phyloP scores from a whole-genome alignment of 1,284 basidiomycete species.

The Papiliotrema terrestris region DNA sequence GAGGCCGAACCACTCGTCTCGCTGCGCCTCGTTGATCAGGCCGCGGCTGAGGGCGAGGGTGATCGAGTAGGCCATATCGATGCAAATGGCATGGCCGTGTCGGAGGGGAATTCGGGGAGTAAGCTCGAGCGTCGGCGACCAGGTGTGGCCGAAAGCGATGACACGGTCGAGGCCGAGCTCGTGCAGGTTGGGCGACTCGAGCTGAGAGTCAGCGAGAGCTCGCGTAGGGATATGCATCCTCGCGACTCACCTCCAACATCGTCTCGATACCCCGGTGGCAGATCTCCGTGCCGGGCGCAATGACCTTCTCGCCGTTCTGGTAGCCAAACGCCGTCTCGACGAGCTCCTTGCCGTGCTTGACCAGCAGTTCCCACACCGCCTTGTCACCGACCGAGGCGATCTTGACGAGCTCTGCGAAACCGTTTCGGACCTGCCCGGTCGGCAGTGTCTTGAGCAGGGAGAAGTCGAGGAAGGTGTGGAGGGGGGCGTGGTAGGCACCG shows the following conservation, averaged over 20 bases:
- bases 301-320: constrained; percentile 38
- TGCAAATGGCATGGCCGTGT: constrained; percentile 51
- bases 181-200: constrained; percentile 53
- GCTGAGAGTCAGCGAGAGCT: constrained; percentile 17
- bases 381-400: constrained; percentile 51
- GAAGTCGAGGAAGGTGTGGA: constrained; percentile 53
- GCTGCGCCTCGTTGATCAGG: constrained; percentile 46
- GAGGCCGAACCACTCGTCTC: constrained; percentile 51
- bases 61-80: constrained; percentile 53
- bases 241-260: constrained; percentile 47
- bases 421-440: constrained; percentile 51
- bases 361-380: constrained; percentile 49
- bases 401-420: constrained; percentile 53
- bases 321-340: constrained; percentile 51
- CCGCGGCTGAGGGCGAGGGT: constrained; percentile 50
- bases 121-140: constrained; percentile 51
- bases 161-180: constrained; percentile 53
- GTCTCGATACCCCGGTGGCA: constrained; percentile 51
- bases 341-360: constrained; percentile 51
- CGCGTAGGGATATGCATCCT: neutral
- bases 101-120: constrained; percentile 45
- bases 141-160: constrained; percentile 52
- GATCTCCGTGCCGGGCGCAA: constrained; percentile 47
- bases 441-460: constrained; percentile 51
- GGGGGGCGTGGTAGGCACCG: constrained; percentile 52